Evolutionary conservation across 179 eudicot species (phyloP).

Genomic region (Corrigiola litoralis): DNA sequence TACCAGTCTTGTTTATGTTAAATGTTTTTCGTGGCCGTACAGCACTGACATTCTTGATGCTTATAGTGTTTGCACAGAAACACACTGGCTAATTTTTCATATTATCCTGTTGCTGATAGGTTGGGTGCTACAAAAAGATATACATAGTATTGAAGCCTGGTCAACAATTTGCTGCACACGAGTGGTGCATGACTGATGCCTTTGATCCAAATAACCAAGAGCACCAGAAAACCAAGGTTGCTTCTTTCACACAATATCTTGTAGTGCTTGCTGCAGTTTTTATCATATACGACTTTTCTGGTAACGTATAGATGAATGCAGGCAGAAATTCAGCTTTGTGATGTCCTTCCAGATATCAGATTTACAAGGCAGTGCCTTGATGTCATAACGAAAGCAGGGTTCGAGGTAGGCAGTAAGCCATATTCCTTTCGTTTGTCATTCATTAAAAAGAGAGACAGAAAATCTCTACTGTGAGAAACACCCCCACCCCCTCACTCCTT

Average conservation of each 20-base stretch:
- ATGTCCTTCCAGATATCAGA: conserved; percentile 89
- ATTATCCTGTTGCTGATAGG: conserved; percentile 30
- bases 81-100: neutral
- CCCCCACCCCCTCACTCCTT: too few relatives aligned
- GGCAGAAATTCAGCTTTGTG: conserved; percentile 84
- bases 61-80: neutral
- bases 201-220: conserved; percentile 67
- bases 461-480: too few relatives aligned
- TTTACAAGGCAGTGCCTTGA: conserved; percentile 64
- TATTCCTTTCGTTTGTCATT: too few relatives aligned
- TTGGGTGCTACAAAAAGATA: conserved; percentile 84
- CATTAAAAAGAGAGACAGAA: too few relatives aligned
- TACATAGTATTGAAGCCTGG: conserved; percentile 85
- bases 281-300: neutral
- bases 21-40: neutral
- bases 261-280: neutral
- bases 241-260: neutral
- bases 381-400: conserved; percentile 82
- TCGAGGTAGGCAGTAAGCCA: conserved; percentile 51
- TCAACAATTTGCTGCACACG: conserved; percentile 83
- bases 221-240: conserved; percentile 83
- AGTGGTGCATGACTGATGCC: conserved; percentile 91
- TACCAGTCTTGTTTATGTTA: neutral
- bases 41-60: neutral
- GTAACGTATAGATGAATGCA: conserved; percentile 19